Conservation (phyloP, 2,329 filamentous ascomycete genomes). For the Clonostachys solani region DNA sequence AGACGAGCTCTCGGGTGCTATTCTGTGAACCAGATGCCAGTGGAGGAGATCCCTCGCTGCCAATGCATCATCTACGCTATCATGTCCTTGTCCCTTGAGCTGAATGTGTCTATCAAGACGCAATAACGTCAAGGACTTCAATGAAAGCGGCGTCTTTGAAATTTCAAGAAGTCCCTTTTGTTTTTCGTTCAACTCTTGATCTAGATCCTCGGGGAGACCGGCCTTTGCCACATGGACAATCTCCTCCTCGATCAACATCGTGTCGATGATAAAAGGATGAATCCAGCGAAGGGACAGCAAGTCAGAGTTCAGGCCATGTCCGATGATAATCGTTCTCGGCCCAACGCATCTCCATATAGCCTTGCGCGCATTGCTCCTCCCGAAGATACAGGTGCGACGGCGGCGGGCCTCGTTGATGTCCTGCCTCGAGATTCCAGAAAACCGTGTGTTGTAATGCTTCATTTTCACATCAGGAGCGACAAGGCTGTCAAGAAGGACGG, state of each 20-base stretch:
- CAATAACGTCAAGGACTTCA: constrained; percentile 31
- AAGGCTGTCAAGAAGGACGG: constrained; percentile 43
- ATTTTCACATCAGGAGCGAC: constrained; percentile 42
- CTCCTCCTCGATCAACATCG: constrained; percentile 23
- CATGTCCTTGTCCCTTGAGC: constrained; percentile 24
- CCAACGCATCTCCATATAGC: constrained; percentile 38
- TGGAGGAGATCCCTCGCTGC: constrained; percentile 34
- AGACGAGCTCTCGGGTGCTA: no score
- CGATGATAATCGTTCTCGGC: constrained; percentile 40
- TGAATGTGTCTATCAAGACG: constrained; percentile 34
- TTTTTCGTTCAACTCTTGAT: constrained; percentile 4
- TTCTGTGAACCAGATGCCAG: constrained; percentile 18
- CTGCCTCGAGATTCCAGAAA: constrained; percentile 38
- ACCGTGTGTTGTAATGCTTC: constrained; percentile 43
- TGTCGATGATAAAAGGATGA: constrained; percentile 39
- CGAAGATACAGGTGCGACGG: constrained; percentile 27
- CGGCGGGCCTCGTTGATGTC: constrained; percentile 29
- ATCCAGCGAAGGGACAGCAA: constrained; percentile 41
- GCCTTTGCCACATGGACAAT: constrained; percentile 5
- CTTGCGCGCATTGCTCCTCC: constrained; percentile 32
- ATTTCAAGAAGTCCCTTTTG: constrained; percentile 8
- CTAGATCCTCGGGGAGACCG: neutral
- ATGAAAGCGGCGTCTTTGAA: constrained; percentile 17
- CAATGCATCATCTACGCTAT: constrained; percentile 39
- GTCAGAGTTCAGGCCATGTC: constrained; percentile 37